Base-by-base conservation (phyloP, 202 grass and related monocot species). In the Hordeum pubiflorum region DNA sequence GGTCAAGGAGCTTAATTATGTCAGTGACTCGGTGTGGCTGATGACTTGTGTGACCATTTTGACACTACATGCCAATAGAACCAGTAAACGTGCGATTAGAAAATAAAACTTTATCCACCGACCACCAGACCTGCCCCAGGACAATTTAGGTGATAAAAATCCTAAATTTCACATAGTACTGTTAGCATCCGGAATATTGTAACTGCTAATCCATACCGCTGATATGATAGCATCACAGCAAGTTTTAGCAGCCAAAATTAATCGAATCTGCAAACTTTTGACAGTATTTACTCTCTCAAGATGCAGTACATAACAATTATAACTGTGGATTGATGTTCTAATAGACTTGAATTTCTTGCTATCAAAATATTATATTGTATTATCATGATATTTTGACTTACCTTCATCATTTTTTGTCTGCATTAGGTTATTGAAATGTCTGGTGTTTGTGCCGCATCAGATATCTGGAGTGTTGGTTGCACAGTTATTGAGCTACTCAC, bases 401-500 rank as follows among this genome's bases (percentile, higher is more conserved):
- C 54, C 18, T 87, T 54, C 9, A 54, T 24, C 13, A 69, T 14
- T 38, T 66, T 27, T 81, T 80, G 69, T 59, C 65, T 90, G 71
- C 57, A 80, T 84, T 78, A 99, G 92, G 96, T 99, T 64, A 99
- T 99, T 27, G 96, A 95, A 88, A 93, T 99, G 96, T 93, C 96
- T 77, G 92, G 96, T 69, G 96, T 99, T 85, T 99, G 88, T 52
- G 90, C 96, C 60, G 96, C 96, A 57, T 99, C 96, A 65, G 96
- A 98, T 89, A 95, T 98, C 75, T 98, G 92, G 96, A 98, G 96
- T 91, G 96, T 98, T 76, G 92, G 96, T 23, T 98, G 96, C 85
- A 98, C 92, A 57, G 92, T 98, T 70, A 98, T 98, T 85, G 92
- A 98, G 79, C 68, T 98, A 36, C 88, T 98, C 52, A 98, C 96